Evolutionary conservation across 345 rosid genomes (phyloP).

Genomic region (Ceriops decandra): DNA sequence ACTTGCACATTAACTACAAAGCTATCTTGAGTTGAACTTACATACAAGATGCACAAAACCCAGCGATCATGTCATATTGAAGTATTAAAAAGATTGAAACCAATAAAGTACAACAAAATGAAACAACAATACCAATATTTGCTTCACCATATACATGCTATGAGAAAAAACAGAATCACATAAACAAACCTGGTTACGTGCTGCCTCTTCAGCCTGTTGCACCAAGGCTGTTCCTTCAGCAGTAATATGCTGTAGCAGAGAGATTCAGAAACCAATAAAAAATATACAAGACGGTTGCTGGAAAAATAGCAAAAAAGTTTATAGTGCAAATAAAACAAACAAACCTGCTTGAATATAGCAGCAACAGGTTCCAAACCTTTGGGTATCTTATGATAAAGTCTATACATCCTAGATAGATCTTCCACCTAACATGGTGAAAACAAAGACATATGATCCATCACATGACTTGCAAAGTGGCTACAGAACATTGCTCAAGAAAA

Average conservation of each 20-base stretch:
- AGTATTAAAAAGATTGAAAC: background rate
- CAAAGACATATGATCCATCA: conserved; percentile 1
- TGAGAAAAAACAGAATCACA: background rate
- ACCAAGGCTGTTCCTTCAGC: conserved; percentile 80
- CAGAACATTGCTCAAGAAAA: background rate
- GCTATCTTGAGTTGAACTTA: too few relatives aligned
- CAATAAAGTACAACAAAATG: background rate
- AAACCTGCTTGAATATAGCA: conserved; percentile 81
- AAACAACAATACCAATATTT: background rate
- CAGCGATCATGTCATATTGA: too few relatives aligned
- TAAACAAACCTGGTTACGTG: conserved; percentile 56
- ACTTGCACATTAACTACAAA: too few relatives aligned
- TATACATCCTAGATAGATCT: conserved; percentile 94
- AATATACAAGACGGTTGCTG: background rate
- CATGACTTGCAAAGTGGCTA: background rate
- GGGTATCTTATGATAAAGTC: conserved; percentile 71
- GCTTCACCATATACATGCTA: background rate
- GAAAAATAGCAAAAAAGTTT: conserved; percentile 21
- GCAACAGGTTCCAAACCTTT: conserved; percentile 85
- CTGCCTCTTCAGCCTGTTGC: conserved; percentile 93
- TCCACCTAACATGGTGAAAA: conserved; percentile 48
- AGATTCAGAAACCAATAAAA: conserved; percentile 11
- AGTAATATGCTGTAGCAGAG: conserved; percentile 66
- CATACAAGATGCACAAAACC: too few relatives aligned
- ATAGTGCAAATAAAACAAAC: conserved; percentile 4